phyloP scores from a whole-genome alignment of 1,139 yeast genomes.

The Zygosaccharomyces pseudobailii region DNA sequence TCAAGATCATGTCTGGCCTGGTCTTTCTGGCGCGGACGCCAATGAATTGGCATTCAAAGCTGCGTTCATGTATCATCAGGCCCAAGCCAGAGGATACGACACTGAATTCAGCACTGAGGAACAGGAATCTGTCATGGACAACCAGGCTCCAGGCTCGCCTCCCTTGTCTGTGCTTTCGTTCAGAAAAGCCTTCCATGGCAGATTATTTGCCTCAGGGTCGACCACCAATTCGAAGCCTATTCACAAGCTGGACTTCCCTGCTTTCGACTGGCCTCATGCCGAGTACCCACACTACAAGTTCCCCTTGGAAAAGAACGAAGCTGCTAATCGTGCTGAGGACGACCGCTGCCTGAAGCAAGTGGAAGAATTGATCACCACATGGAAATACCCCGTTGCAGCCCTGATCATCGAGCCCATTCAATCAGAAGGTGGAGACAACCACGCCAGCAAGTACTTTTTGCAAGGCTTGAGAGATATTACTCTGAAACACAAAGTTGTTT shows the following conservation, averaged over 20 bases:
- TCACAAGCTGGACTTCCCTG: constrained; percentile 71
- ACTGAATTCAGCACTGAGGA: constrained; percentile 54
- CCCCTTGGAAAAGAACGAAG: constrained; percentile 52
- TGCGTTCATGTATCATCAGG: constrained; percentile 69
- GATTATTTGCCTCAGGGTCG: constrained; percentile 68
- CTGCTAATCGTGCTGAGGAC: constrained; percentile 56
- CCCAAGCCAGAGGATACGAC: constrained; percentile 49
- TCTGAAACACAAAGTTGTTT: constrained; percentile 50
- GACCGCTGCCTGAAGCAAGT: constrained; percentile 53
- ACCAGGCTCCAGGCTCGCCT: constrained; percentile 63
- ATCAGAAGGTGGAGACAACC: constrained; percentile 75
- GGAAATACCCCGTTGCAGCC: constrained; percentile 59
- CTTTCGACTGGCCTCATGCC: constrained; percentile 73
- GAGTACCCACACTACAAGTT: constrained; percentile 64
- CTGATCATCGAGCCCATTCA: constrained; percentile 69
- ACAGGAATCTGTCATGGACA: constrained; percentile 57
- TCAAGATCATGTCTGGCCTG: constrained; percentile 60
- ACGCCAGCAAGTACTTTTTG: constrained; percentile 54
- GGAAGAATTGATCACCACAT: constrained; percentile 46
- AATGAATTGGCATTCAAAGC: constrained; percentile 76
- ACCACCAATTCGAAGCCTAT: constrained; percentile 71
- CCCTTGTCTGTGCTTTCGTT: constrained; percentile 64
- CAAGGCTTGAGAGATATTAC: constrained; percentile 64
- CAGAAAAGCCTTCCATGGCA: constrained; percentile 70
- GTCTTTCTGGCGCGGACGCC: constrained; percentile 70